These are phyloP conservation scores for Biscutella laevigata DNA, from an alignment of 441 rosid genomes.

Conservation along the genomic window DNA sequence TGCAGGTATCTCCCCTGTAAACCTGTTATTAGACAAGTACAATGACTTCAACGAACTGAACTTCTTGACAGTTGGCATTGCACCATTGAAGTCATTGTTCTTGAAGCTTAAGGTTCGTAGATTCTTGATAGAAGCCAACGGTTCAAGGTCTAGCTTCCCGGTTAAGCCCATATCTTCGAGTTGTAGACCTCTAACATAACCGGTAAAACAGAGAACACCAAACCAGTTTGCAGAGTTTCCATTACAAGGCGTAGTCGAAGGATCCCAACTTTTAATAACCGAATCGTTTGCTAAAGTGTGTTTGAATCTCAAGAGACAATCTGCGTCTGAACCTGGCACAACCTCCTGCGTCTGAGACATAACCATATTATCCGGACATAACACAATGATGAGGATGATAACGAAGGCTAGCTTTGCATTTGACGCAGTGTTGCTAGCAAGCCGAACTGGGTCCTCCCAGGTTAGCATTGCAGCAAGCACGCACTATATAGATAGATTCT, in stretches of 20 bases:
- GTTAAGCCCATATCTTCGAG: constrained; percentile 56
- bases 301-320: constrained; percentile 52
- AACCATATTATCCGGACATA: constrained; percentile 16
- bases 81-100: constrained; percentile 59
- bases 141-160: constrained; percentile 44
- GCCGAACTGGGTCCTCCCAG: constrained; percentile 51
- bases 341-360: constrained; percentile 17
- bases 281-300: constrained; percentile 28
- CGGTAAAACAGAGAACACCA: constrained; percentile 49
- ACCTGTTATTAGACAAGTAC: constrained; percentile 57
- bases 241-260: constrained; percentile 35
- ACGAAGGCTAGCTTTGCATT: background rate
- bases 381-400: constrained; percentile 9
- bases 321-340: constrained; percentile 35
- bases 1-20: constrained; percentile 54
- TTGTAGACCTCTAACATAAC: constrained; percentile 51
- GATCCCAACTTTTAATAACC: constrained; percentile 46
- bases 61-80: constrained; percentile 51
- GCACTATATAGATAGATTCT: background rate
- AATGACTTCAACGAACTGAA: constrained; percentile 44
- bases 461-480: constrained; percentile 33
- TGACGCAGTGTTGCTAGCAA: constrained; percentile 37
- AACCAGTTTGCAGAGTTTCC: constrained; percentile 42
- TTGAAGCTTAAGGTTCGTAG: constrained; percentile 62
- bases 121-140: constrained; percentile 34